Base-by-base conservation (phyloP, 352 stramenopile genomes). In the Phytopythium mirpurense region DNA sequence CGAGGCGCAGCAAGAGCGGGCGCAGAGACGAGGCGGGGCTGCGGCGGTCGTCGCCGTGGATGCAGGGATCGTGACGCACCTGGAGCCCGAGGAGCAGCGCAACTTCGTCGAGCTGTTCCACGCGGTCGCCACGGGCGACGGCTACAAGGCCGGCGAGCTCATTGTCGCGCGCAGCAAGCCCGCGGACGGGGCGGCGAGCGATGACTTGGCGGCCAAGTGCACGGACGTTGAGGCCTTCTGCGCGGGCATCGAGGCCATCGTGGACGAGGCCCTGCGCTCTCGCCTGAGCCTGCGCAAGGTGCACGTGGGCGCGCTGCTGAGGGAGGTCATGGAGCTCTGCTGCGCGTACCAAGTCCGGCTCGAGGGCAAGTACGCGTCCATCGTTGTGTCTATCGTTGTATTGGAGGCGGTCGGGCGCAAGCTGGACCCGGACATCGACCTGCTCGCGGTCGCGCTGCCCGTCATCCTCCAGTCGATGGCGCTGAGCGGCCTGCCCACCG, bases 331-430 rank as follows among this genome's bases (percentile, higher is more conserved):
- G 61, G 92, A 96, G 63, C 74, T 98, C 21, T 96, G 91, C 45
- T 96, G 93, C 59, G 74, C 67, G 5, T 83, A 98, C 56, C 78
- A 96, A 56, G 95, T 98, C 8, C 93, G 96, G 58, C 72, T 98
- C 19, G 92, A 98, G 62, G 81, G 88, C 41, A 92, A 95, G 27
- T 98, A 98, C 60, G 83, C 97, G 38, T 97, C 95, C 51, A 95
- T 96, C 47, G 88, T 96, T 19, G 80, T 98, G 38, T 96, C 91
- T 7, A 95, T 98, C 53, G 93, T 93, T 40, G 95, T 98, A 48
- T 84, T 98, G 43, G 94, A 98, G 62, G 92, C 88, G 16, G 78
- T 98, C 31, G 93, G 90, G 0, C 73, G 83, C 11, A 81, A 91
- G 29, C 63, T 98, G 9, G 86, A 98, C 67, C 91, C 91, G 15